These are phyloP conservation scores for Colletotrichum cordylinicola DNA, from an alignment of 2,329 filamentous ascomycete species.

Conservation along the genomic window DNA sequence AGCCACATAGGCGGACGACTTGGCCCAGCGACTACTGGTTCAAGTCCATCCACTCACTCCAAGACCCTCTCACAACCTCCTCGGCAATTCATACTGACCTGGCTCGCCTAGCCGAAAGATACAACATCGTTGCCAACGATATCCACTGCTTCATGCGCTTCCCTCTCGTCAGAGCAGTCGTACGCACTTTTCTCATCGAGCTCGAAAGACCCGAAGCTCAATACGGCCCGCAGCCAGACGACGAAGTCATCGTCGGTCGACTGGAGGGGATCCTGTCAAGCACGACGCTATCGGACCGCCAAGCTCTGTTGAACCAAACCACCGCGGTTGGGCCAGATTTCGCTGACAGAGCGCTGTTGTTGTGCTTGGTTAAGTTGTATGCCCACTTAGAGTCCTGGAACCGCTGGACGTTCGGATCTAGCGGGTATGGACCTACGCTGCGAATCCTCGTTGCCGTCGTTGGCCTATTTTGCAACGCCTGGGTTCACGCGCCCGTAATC, in stretches of 20 bases:
- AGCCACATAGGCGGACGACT: neutral
- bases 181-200: slow-evolving; percentile 17
- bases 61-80: neutral
- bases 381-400: neutral
- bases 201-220: slow-evolving; percentile 11
- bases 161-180: neutral
- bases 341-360: neutral
- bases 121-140: neutral
- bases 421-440: neutral
- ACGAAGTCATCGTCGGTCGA: neutral
- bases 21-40: slow-evolving; percentile 11
- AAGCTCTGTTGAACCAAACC: neutral
- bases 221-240: neutral
- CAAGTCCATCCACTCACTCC: neutral
- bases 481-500: slow-evolving; percentile 3
- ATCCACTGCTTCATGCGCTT: slow-evolving; percentile 17
- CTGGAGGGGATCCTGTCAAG: neutral
- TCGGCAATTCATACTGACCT: slow-evolving; percentile 3
- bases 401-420: neutral
- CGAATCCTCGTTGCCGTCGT: neutral
- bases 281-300: neutral
- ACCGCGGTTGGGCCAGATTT: neutral
- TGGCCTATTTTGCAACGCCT: slow-evolving; percentile 16
- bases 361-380: slow-evolving; percentile 12
- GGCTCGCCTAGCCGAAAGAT: neutral